These are phyloP conservation scores for Tricharina praecox DNA, from an alignment of 495 filamentous ascomycete species.

Conservation along the genomic window DNA sequence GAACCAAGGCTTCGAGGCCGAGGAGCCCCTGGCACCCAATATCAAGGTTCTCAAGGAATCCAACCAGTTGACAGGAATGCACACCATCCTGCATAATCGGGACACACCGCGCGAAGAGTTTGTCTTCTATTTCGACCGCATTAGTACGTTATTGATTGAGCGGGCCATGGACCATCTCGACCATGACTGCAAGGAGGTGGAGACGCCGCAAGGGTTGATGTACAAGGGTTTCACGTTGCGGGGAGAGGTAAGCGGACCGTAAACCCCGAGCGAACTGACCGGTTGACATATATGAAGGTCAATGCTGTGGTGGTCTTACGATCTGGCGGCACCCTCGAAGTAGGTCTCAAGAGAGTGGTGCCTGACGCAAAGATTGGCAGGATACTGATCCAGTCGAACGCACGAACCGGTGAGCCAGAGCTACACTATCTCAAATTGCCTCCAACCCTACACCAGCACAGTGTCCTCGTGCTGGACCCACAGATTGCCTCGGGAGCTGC, in stretches of 20 bases:
- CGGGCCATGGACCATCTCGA: slow-evolving; percentile 37
- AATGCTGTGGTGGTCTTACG: slow-evolving; percentile 79
- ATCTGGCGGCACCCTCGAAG: slow-evolving; percentile 73
- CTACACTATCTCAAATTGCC: slow-evolving; percentile 74
- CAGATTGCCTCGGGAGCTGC: slow-evolving; percentile 90
- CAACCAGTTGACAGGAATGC: slow-evolving; percentile 67
- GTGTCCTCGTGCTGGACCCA: slow-evolving; percentile 73
- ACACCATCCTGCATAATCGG: slow-evolving; percentile 72
- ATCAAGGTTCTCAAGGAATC: slow-evolving; percentile 56
- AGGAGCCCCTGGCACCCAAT: slow-evolving; percentile 54
- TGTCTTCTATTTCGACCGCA: slow-evolving; percentile 87
- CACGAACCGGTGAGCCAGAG: slow-evolving; percentile 71
- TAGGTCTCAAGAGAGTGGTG: slow-evolving; percentile 70
- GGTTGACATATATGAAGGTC: too few relatives aligned
- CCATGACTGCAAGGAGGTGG: slow-evolving; percentile 43
- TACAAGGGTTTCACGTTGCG: slow-evolving; percentile 51
- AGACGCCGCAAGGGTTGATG: slow-evolving; percentile 46
- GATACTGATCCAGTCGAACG: slow-evolving; percentile 76
- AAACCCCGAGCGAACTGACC: too few relatives aligned
- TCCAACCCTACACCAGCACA: slow-evolving; percentile 51
- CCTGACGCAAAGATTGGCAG: slow-evolving; percentile 83
- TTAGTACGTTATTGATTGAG: slow-evolving; percentile 70
- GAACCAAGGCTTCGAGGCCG: slow-evolving; percentile 43
- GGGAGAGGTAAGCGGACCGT: neutral
- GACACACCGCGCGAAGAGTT: slow-evolving; percentile 73